Base-by-base conservation (phyloP, 2,329 filamentous ascomycete species). In the Colletotrichum sp. region DNA sequence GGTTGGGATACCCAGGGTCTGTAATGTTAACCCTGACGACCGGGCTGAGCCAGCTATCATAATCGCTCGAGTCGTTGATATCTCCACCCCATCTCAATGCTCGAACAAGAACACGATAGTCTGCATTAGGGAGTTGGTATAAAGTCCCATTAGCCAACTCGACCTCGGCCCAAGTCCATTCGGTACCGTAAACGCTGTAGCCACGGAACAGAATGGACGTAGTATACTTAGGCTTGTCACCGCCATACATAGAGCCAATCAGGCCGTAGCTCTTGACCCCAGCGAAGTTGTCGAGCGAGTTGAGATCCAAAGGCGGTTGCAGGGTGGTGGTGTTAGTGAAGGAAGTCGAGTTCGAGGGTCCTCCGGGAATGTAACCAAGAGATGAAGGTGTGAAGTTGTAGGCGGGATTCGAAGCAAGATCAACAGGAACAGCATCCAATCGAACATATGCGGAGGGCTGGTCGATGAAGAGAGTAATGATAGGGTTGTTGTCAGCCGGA, bases 21-120 rank as follows among this genome's bases (percentile, higher is more conserved):
- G 73, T 68, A 19, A 76, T 49, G 39, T 76, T 68, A 6, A 76
- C 69, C 13, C 27, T n/a, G 16, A 76, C 55, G 12, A 76, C 15
- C 7, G 73, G 73, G 27, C 73, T 72, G 29, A 72, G 64, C 73
- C 73, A 76, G 55, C 73, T 76, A 16, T 76, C 73, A 19, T 76
- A 76, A n/a, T 57, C 44, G 39, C 32, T 49, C 5, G 69, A 30
- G 8, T 62, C 29, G 52, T 49, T 62, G 25, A 71, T 19, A 13
- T 72, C 63, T 13, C 57, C 30, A 15, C 62, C 73, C 68, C 69
- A 68, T 36, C 39, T 62, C 11, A 76, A 34, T 16, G 73, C 69
- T 6, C 73, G 62, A 16, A 76, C 27, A 32, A 76, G 30, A 19
- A 76, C 69, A 65, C 73, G 69, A 39, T 76, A 76, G 27, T 76